Evolutionary conservation across 1,139 yeast species (phyloP), one percentile per base, ranked within the genome.

Genomic region (Arxiozyma bovina): DNA sequence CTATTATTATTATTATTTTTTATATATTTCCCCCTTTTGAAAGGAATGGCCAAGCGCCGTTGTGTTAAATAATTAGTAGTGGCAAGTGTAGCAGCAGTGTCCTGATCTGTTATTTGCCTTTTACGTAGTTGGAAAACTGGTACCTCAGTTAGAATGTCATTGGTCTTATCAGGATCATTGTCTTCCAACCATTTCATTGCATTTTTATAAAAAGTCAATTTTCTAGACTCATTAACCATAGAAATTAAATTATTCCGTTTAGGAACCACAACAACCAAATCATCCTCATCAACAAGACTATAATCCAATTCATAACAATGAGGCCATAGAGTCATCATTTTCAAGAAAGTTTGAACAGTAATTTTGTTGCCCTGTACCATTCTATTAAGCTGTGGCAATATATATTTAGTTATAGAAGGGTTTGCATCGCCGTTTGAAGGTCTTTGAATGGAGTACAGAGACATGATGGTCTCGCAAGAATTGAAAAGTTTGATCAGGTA

Each of bases 301-400:
- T 60, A 52, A 43, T 62, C 62, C 11, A 68, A 42, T 1, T 53
- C 43, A 47, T 66, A 68, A 20, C 62, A 60, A 11, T 60, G 58
- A 2, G 67, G 63, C 70, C 70, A 66, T 18, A 67, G 50, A 3
- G 62, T 54, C 42, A 61, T 20, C 58, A 64, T 55, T 41, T 51
- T 50, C 12, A 61, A 49, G 25, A 63, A 52, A 50, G 50, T 57
- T 45, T 59, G 58, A 50, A 60, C 48, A 50, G 62, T 40, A 51
- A 65, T 52, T 55, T 63, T 66, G 11, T 46, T 17, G 22, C 54
- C 56, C 40, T 58, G 57, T 59, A 64, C 54, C 65, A 67, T 62
- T 45, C 61, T 65, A 0, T 66, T 59, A 27, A 66, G 58, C 50
- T 66, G 69, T 21, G 69, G 69, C 48, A 68, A 51, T n/a, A 68